Base-by-base conservation (phyloP, 2,329 filamentous ascomycete genomes). In the Cercospora sp. region DNA sequence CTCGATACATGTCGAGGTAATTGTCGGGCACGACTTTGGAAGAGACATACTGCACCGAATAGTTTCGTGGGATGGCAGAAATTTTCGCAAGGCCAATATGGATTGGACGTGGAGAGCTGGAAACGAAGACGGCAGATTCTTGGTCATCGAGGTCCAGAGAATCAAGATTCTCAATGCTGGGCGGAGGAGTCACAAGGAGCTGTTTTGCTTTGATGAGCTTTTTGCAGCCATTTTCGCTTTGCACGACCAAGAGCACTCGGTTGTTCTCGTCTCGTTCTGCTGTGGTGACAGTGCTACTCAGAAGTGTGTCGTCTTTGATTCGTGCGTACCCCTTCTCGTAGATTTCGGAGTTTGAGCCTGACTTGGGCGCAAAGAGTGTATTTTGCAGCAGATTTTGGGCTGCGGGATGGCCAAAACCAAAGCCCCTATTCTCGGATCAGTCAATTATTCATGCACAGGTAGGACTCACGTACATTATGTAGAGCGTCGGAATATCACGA, bases 141-240 rank as follows among this genome's bases (percentile, higher is more conserved):
- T 60, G 37, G 18, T 60, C 26, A 18, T 65, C 61, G 32, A 67
- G 66, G 8, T 26, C 40, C 13, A 64, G n/a, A 16, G 43, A 34
- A 3, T 13, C 55, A 16, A 64, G 57, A 5, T 67, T 67, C 16
- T n/a, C 24, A 13, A 61, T 21, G 66, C 66, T 67, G 4, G 66
- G 66, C 3, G 66, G 30, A 5, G 62, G 2, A 3, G 66, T 63
- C 10, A 67, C 55, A 3, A 65, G 61, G 10, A 67, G 55, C 3
- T 64, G 43, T 30, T 65, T 67, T 3, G 66, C 66, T 3, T 64
- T 59, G 30, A 67, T 65, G 59, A 61, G 51, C 9, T 28, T 64
- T 49, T 53, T 37, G 18, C 10, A 53, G 13, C 37, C 40, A 28
- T 67, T 28, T 7, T n/a, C 16, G 16, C 8, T 32, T 34, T 32